Evolutionary conservation across 345 rosid species (phyloP), one percentile per base, ranked within the genome.

Genomic region (Sonneratia caseolaris): DNA sequence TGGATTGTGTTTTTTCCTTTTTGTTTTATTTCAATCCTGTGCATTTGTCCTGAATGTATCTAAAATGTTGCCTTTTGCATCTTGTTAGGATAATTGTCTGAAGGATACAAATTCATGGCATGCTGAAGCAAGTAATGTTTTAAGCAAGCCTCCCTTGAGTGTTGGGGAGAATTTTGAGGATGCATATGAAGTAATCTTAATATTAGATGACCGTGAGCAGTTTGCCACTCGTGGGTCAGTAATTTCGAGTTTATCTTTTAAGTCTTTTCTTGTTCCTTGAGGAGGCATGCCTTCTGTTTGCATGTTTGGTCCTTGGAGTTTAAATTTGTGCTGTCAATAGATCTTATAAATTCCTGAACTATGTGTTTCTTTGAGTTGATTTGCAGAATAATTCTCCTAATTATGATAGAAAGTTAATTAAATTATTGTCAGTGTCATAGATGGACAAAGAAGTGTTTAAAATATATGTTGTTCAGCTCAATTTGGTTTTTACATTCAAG

Each of bases 121-220:
- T 74, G 32, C 55, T 53, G 78, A 68, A 70, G 81, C 81, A 74
- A 70, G 71, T 68, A 68, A 76, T 64, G 7, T 73, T 73, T 67
- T 79, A 79, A 80, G 82, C 72, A 74, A 81, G 78, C 97, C 98
- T 40, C 97, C 96, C 76, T 82, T 94, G 74, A 75, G 74, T 76
- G 80, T 71, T 36, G 96, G 96, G 75, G 97, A 91, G 79, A 79
- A 83, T 36, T 94, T 94, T 82, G 90, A 83, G 80, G 93, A 88
- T 78, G 77, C 76, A 57, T 94, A 91, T 82, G 86, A 88, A 77
- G 89, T 91, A 51, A 75, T 88, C 68, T 76, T 92, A 77, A 86
- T 92, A 74, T 73, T 94, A 76, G 97, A 94, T 84, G 93, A 90
- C 69, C 79, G 92, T 59, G 96, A 92, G 85, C 90, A 92, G 65